Evolutionary conservation across 164 flowering plant species (phyloP), one percentile per base, ranked within the genome.

Genomic region (Kingdonia uniflora): DNA sequence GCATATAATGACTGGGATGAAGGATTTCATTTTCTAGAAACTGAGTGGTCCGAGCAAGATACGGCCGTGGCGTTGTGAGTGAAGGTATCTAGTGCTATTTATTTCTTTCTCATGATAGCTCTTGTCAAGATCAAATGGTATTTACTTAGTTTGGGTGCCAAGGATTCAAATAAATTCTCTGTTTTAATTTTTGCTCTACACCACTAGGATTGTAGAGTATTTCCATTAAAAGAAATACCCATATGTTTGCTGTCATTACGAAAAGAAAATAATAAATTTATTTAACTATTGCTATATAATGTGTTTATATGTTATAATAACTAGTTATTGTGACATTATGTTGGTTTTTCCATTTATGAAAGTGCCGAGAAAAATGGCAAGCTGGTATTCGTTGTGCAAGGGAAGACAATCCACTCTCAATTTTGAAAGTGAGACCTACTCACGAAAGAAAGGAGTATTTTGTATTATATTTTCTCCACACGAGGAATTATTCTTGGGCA

Each of bases 281-380:
- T n/a, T n/a, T n/a, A n/a, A n/a, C 16, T 14, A 11, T 14, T 14
- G 44, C 44, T 2, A 2, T 14, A 11, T 5, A 41, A 19, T 41
- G 44, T 14, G 14, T 14, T 2, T 14, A 41, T n/a, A 19, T 14
- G 44, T 5, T 1, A 14, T 19, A 41, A n/a, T 41, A 41, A 19
- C 44, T 5, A 11, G n/a, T 14, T 41, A 41, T 11, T n/a, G 6
- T 11, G 40, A 13, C 33, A 38, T 5, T 17, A 17, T n/a, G 7
- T 43, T 60, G 39, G n/a, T n/a, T 19, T 17, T 38, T 52, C 45
- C 46, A 20, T 40, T 49, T 42, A 66, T 59, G 77, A 61, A 65
- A 88, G 99, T 88, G 95, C 87, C 76, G 85, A 71, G 96, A 91
- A 55, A 77, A 74, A 74, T 94, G 99, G 99, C 92, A 88, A 56